Conservation (phyloP, 192 early-diverging fungal species). For the Geranomyces michiganensis region DNA sequence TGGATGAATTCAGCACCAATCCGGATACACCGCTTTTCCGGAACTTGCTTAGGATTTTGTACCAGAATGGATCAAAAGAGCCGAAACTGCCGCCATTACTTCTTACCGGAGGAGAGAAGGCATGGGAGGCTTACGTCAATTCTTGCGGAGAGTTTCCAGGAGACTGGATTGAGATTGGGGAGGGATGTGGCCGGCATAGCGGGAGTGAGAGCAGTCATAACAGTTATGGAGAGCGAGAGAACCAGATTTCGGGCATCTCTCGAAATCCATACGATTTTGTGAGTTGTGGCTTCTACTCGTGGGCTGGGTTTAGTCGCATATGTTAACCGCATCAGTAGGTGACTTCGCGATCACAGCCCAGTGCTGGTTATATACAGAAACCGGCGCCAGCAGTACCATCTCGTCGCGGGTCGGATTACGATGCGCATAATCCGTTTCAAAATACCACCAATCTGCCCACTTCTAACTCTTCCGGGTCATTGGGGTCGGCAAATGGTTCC, state of each 20-base stretch:
- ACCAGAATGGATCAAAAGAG: conserved; percentile 58
- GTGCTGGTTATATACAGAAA: conserved; percentile 5
- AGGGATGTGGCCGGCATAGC: conserved; percentile 27
- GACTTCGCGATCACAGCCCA: conserved; percentile 15
- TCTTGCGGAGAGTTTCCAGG: conserved; percentile 44
- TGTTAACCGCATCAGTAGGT: neutral
- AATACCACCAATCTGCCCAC: conserved; percentile 30
- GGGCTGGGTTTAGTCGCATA: too few relatives aligned
- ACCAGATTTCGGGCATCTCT: conserved; percentile 14
- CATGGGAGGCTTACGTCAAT: conserved; percentile 65
- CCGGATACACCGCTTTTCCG: conserved; percentile 25
- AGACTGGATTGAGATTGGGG: conserved; percentile 51
- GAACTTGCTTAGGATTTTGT: conserved; percentile 63
- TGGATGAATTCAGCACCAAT: conserved; percentile 62
- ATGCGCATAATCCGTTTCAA: conserved; percentile 37
- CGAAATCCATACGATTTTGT: conserved; percentile 38
- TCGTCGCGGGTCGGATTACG: neutral
- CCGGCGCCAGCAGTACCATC: neutral
- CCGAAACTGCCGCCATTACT: conserved; percentile 66
- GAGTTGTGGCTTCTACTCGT: neutral
- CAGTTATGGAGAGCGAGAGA: neutral
- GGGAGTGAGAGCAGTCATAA: neutral
- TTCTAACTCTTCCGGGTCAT: neutral
- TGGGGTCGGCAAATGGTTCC: too few relatives aligned
- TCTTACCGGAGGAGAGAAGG: conserved; percentile 78